phyloP scores from a whole-genome alignment of 164 flowering plant species.

The Kalanchoe fedtschenkoi region DNA sequence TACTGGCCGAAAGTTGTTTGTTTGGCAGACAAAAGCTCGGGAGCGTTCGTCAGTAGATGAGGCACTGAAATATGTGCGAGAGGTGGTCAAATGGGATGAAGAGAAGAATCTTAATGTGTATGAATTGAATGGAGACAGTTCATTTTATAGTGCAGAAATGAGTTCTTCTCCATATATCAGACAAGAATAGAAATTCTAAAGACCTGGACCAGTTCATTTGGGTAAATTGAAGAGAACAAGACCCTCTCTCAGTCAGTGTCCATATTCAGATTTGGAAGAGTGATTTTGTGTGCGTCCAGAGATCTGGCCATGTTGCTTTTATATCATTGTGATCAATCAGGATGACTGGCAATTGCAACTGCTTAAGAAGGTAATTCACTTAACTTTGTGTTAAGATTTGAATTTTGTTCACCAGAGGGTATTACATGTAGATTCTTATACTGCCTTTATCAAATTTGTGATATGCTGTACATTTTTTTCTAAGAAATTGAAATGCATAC shows the following conservation, averaged over 20 bases:
- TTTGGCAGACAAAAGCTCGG: slow-evolving; percentile 28
- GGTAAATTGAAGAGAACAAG: neutral
- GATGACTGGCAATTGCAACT: neutral
- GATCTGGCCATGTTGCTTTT: neutral
- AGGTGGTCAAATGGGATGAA: slow-evolving; percentile 53
- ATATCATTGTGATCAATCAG: neutral
- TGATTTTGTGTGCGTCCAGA: neutral
- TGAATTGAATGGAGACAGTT: slow-evolving; percentile 21
- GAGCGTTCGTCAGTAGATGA: slow-evolving; percentile 36
- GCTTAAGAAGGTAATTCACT: neutral
- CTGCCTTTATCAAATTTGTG: neutral
- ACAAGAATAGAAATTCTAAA: slow-evolving; percentile 13
- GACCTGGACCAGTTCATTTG: neutral
- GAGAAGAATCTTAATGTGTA: slow-evolving; percentile 29
- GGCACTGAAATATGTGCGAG: slow-evolving; percentile 40
- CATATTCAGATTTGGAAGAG: too few relatives aligned
- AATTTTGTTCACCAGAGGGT: neutral
- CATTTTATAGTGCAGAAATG: slow-evolving; percentile 35
- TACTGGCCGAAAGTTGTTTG: slow-evolving; percentile 37
- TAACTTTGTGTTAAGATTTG: neutral
- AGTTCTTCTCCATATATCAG: slow-evolving; percentile 31
- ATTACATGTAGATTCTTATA: neutral
- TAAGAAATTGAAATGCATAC: neutral
- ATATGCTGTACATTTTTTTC: neutral
- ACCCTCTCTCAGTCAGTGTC: neutral